phyloP scores from a whole-genome alignment of 495 filamentous ascomycete species.

The Hyaloscypha variabilis region DNA sequence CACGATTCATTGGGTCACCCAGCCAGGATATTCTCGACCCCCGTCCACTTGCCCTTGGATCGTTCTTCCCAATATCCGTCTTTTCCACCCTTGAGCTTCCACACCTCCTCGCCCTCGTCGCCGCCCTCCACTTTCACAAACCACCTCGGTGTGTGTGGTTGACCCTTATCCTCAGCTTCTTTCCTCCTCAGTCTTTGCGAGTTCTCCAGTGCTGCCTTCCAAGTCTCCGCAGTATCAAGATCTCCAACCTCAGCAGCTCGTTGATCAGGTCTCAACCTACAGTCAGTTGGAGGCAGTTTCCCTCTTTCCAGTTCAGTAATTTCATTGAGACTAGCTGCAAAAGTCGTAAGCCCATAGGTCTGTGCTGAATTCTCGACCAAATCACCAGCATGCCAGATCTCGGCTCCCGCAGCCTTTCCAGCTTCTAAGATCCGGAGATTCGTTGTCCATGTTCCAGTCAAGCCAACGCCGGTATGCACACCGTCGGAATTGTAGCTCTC shows the following conservation, averaged over 20 bases:
- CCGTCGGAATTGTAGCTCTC: conserved; percentile 69
- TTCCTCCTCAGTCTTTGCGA: conserved; percentile 75
- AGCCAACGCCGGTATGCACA: conserved; percentile 57
- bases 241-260: conserved; percentile 81
- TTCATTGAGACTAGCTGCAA: conserved; percentile 87
- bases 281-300: conserved; percentile 78
- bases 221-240: conserved; percentile 79
- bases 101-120: conserved; percentile 44
- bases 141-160: conserved; percentile 76
- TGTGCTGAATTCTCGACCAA: conserved; percentile 75
- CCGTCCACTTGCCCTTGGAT: conserved; percentile 66
- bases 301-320: conserved; percentile 77
- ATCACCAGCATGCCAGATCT: conserved; percentile 76
- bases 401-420: conserved; percentile 53
- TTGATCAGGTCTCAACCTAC: conserved; percentile 87
- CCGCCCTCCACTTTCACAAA: conserved; percentile 66
- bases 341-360: conserved; percentile 84
- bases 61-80: conserved; percentile 94
- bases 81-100: conserved; percentile 77
- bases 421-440: conserved; percentile 64
- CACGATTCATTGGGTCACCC: conserved; percentile 4
- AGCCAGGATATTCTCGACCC: conserved; percentile 71
- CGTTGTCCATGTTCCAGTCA: conserved; percentile 84
- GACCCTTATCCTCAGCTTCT: conserved; percentile 72
- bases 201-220: conserved; percentile 85